Percentiles rank a stretch among this genome's conserved stretches.
phyloP scores from a whole-genome alignment of 805 yeast species.

The Saturnispora ahearnii region DNA sequence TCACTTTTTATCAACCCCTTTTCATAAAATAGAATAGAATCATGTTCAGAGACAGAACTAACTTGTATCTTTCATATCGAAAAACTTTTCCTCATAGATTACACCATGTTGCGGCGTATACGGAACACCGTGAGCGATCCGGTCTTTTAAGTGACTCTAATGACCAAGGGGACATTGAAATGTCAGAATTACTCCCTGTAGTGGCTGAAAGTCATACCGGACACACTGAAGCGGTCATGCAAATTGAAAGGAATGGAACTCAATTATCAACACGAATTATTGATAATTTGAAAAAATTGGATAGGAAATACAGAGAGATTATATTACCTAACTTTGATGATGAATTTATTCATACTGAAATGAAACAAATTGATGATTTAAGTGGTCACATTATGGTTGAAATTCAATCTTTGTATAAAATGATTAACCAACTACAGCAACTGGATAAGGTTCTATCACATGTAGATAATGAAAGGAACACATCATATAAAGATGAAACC shows the following conservation, averaged over 20 bases:
- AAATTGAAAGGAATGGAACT: constrained; percentile 12
- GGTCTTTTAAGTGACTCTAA: constrained; percentile 35
- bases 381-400: constrained; percentile 65
- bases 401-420: constrained; percentile 71
- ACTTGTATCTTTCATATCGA: constrained; percentile 77
- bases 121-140: constrained; percentile 41
- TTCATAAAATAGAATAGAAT: not conserved
- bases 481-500: constrained; percentile 1
- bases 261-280: constrained; percentile 33
- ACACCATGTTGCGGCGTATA: constrained; percentile 19
- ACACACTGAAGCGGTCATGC: constrained; percentile 9
- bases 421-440: constrained; percentile 56
- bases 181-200: not conserved
- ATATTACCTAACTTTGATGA: constrained; percentile 85
- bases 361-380: constrained; percentile 51
- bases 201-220: not conserved
- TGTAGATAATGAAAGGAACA: not conserved
- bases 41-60: constrained; percentile 95
- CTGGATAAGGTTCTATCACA: constrained; percentile 9
- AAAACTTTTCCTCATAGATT: constrained; percentile 75
- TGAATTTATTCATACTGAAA: constrained; percentile 59
- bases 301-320: constrained; percentile 67
- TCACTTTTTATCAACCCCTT: constrained; percentile 14
- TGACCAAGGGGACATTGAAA: constrained; percentile 9
- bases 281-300: constrained; percentile 48